phyloP scores from a whole-genome alignment of 225 moss, liverwort and hornwort genomes.

The Neckera pumila region DNA sequence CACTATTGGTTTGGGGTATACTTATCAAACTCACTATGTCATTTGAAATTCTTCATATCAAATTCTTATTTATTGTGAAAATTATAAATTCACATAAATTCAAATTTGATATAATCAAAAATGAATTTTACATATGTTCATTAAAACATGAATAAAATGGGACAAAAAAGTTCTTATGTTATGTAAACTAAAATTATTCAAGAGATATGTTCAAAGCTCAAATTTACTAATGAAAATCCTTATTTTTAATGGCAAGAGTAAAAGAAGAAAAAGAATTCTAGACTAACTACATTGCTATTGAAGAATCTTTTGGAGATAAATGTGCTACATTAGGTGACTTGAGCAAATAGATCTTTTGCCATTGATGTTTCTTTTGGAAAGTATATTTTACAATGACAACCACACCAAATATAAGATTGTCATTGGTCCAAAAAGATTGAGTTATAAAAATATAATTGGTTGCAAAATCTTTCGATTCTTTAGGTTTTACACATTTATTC shows the following conservation, averaged over 20 bases:
- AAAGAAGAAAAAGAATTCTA: neutral
- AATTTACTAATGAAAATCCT: neutral
- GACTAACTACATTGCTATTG: neutral
- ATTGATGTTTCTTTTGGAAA: neutral
- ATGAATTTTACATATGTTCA: neutral
- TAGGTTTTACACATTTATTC: neutral
- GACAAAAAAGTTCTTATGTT: neutral
- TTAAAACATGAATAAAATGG: neutral
- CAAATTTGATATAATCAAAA: neutral
- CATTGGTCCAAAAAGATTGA: neutral
- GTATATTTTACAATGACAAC: neutral
- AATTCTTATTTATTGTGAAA: neutral
- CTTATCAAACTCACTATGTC: neutral
- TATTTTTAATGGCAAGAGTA: neutral
- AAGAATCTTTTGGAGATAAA: neutral
- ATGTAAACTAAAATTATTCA: neutral
- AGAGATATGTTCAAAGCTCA: neutral
- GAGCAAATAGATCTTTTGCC: neutral
- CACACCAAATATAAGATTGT: neutral
- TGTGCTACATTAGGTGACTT: neutral
- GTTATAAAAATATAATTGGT: rapidly evolving
- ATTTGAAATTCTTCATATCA: neutral
- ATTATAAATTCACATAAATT: neutral
- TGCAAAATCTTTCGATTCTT: neutral
- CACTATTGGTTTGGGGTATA: neutral